Conservation (phyloP, 768 basidiomycete genomes). For the Termitomyces bulborhizus region DNA sequence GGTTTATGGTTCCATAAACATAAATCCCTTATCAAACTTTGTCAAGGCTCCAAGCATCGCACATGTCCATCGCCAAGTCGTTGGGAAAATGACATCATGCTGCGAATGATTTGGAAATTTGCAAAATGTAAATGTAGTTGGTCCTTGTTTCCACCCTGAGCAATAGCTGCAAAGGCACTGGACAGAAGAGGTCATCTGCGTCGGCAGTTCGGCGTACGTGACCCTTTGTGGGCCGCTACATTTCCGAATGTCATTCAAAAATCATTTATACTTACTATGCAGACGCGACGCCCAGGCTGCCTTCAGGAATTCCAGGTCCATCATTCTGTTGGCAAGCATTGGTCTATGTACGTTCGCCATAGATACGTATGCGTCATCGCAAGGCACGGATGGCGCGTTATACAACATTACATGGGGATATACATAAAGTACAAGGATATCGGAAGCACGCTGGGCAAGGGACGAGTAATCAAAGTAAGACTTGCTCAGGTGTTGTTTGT, state of each 20-base stretch:
- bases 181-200: neutral
- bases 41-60: neutral
- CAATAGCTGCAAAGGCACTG: neutral
- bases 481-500: slow-evolving; percentile 6
- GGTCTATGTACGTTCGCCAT: neutral
- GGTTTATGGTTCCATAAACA: neutral
- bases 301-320: neutral
- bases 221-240: slow-evolving; percentile 3
- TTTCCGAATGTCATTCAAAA: neutral
- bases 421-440: slow-evolving; percentile 10
- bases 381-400: slow-evolving; percentile 12
- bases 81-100: neutral
- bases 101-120: neutral
- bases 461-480: neutral
- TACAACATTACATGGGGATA: slow-evolving; percentile 8
- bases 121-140: neutral
- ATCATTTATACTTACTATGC: neutral
- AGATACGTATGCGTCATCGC: slow-evolving; percentile 12
- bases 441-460: neutral
- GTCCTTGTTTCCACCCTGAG: neutral
- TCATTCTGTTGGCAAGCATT: slow-evolving; percentile 1
- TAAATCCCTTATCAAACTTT: neutral
- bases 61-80: neutral
- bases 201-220: slow-evolving; percentile 5
- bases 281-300: too few species aligned